These are phyloP conservation scores for Cladorrhinum samala DNA, from an alignment of 495 filamentous ascomycete species.

Conservation along the genomic window DNA sequence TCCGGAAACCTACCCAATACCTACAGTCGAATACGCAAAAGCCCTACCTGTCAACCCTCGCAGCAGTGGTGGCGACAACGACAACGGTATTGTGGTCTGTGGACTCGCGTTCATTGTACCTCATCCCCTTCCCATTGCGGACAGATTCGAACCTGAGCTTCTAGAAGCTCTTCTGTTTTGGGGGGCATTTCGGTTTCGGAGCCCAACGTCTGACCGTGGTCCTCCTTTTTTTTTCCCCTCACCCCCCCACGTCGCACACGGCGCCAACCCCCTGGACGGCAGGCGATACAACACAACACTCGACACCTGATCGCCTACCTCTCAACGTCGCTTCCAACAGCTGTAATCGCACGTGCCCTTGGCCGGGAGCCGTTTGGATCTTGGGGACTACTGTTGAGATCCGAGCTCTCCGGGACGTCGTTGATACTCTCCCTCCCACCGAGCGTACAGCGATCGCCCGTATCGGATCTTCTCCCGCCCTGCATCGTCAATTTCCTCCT, in stretches of 20 bases:
- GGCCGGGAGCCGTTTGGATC: too few relatives aligned
- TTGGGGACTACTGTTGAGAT: neutral
- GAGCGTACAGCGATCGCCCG: neutral
- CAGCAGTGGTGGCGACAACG: neutral
- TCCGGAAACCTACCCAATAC: too few relatives aligned
- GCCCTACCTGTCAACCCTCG: too few relatives aligned
- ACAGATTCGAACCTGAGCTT: slow-evolving; percentile 8
- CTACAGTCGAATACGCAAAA: too few relatives aligned
- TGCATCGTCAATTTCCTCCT: neutral
- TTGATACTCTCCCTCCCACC: too few relatives aligned
- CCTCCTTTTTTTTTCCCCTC: neutral
- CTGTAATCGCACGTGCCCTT: neutral
- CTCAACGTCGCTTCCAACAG: neutral
- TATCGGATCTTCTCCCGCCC: slow-evolving; percentile 1
- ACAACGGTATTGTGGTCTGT: neutral
- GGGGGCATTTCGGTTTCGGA: neutral
- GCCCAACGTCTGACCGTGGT: neutral
- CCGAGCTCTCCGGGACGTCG: neutral
- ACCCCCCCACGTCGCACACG: slow-evolving; percentile 1
- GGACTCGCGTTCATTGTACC: neutral
- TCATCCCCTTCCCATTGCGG: neutral
- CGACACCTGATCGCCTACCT: slow-evolving; percentile 17
- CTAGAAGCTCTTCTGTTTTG: slow-evolving; percentile 8
- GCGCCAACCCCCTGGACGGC: neutral
- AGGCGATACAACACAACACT: too few relatives aligned